Conservation (phyloP, 202 grass and related monocot species). For the Carex arenaria region DNA sequence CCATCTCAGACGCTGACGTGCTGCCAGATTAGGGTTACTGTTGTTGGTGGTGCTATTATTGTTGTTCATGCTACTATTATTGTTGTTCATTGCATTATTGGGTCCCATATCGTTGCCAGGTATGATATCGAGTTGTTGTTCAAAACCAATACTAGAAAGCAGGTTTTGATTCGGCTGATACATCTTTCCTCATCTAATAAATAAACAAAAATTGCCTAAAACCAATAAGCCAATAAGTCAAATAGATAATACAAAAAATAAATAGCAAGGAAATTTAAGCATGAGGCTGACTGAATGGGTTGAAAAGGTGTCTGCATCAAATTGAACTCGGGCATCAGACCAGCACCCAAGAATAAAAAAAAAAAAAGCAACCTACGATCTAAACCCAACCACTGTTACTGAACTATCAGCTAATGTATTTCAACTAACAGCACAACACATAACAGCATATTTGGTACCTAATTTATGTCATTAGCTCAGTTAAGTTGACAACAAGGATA, state of each 20-base stretch:
- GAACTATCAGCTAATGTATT: neutral
- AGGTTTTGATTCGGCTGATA: constrained; percentile 32
- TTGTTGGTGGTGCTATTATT: constrained; percentile 43
- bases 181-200: constrained; percentile 42
- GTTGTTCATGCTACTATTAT: constrained; percentile 24
- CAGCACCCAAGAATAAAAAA: neutral
- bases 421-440: neutral
- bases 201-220: neutral
- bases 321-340: neutral
- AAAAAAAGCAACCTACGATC: neutral
- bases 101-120: constrained; percentile 26
- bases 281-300: neutral
- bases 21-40: constrained; percentile 41
- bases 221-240: neutral
- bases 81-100: constrained; percentile 1
- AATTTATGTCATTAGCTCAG: neutral
- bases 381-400: neutral
- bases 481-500: neutral
- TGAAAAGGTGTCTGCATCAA: neutral
- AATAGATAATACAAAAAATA: constrained; percentile 14
- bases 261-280: neutral
- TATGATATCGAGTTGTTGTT: constrained; percentile 24
- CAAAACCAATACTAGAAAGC: constrained; percentile 39
- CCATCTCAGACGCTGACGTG: constrained; percentile 89
- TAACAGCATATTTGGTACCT: neutral